Evolutionary conservation across 306 rosid species (phyloP).

Genomic region (Comarum palustre): DNA sequence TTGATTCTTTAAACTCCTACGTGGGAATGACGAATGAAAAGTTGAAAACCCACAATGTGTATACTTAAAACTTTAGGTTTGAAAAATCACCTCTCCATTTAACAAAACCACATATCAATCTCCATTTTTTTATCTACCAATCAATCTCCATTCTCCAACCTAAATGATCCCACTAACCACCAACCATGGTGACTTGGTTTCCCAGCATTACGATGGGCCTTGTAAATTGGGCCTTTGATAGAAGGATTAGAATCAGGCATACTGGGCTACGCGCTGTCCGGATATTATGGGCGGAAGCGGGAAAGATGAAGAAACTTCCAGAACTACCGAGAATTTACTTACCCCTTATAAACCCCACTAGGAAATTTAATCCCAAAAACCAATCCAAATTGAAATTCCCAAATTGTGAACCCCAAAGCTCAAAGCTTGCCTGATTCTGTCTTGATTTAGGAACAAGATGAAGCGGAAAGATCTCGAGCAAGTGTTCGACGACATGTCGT

Average conservation of each 20-base stretch:
- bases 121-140: not conserved
- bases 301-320: constrained; percentile 15
- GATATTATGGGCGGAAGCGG: not conserved
- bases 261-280: not conserved
- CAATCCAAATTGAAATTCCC: not conserved
- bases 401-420: not conserved
- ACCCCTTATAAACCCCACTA: not conserved
- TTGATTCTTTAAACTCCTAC: not conserved
- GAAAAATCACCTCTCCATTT: not conserved
- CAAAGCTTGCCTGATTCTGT: not conserved
- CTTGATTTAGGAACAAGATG: constrained; percentile 13
- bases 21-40: too few relatives aligned
- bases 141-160: too few relatives aligned
- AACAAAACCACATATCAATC: not conserved
- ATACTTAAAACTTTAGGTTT: not conserved
- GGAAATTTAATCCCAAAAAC: not conserved
- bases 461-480: constrained; percentile 27
- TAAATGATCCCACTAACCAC: not conserved
- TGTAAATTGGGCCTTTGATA: not conserved
- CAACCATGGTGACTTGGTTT: too few relatives aligned
- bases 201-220: too few relatives aligned
- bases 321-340: constrained; percentile 5
- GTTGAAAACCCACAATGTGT: not conserved
- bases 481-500: constrained; percentile 3
- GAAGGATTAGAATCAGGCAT: too few relatives aligned